phyloP scores from a whole-genome alignment of 129 eudicot species.

The Flaveria sonorensis region DNA sequence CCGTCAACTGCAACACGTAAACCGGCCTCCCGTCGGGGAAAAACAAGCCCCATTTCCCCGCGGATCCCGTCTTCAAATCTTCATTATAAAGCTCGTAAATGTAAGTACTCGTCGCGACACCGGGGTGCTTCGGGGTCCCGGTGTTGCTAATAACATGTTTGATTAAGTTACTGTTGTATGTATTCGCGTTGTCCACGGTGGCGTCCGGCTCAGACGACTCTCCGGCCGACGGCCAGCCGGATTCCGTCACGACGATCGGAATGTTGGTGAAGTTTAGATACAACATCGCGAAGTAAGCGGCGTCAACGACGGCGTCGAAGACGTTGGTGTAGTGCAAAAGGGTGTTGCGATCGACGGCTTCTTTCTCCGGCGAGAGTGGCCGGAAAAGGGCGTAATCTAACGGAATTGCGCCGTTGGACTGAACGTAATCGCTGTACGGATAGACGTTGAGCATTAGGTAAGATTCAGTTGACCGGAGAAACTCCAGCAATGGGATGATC shows the following conservation, averaged over 20 bases:
- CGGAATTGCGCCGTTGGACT: constrained; percentile 42
- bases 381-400: constrained; percentile 49
- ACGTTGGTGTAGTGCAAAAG: constrained; percentile 44
- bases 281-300: constrained; percentile 43
- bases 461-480: constrained; percentile 35
- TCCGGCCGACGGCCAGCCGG: constrained; percentile 49
- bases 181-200: constrained; percentile 31
- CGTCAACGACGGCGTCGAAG: constrained; percentile 44
- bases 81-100: constrained; percentile 88
- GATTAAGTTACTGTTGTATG: constrained; percentile 38
- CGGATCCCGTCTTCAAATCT: constrained; percentile 72
- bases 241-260: constrained; percentile 42
- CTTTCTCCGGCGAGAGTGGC: constrained; percentile 32
- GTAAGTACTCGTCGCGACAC: constrained; percentile 63
- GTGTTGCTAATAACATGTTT: constrained; percentile 68
- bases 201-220: constrained; percentile 39
- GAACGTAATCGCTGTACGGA: constrained; percentile 40
- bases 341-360: constrained; percentile 40
- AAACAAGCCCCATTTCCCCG: constrained; percentile 89
- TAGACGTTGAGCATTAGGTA: constrained; percentile 42
- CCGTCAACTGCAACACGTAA: constrained; percentile 60
- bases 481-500: constrained; percentile 35
- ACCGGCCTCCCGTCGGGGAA: constrained; percentile 63
- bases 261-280: constrained; percentile 41
- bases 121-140: constrained; percentile 89